Percentiles rank a stretch among this genome's conserved stretches.
These are phyloP conservation scores for Hygrocybe punicea DNA, from an alignment of 768 basidiomycete species.

Conservation along the genomic window DNA sequence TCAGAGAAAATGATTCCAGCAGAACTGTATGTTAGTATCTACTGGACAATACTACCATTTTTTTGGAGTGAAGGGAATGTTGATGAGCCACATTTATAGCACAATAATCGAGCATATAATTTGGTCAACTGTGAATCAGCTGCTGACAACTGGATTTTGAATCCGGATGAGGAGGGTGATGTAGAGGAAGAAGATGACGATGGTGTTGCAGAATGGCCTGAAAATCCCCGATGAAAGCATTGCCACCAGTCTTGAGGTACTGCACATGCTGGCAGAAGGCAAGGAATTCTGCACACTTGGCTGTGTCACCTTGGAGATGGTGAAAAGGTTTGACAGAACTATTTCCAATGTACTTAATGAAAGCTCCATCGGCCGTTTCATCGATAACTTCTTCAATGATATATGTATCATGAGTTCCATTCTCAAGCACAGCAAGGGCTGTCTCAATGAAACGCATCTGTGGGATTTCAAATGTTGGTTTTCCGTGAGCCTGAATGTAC, in stretches of 20 bases:
- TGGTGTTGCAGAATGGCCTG: too few species aligned
- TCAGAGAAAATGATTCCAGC: background rate
- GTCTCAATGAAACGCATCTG: slow-evolving; percentile 15
- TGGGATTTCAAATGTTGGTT: slow-evolving; percentile 13
- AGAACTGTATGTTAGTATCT: too few species aligned
- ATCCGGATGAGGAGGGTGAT: too few species aligned
- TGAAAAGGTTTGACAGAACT: slow-evolving; percentile 12
- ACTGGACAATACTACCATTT: too few species aligned
- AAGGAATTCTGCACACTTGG: slow-evolving; percentile 8
- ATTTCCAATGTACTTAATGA: slow-evolving; percentile 26
- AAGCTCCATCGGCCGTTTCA: slow-evolving; percentile 7
- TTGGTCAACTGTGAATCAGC: too few species aligned
- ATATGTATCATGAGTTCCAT: too few species aligned
- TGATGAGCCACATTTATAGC: too few species aligned
- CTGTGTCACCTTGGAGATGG: background rate
- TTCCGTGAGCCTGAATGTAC: background rate
- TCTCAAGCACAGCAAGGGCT: slow-evolving; percentile 9
- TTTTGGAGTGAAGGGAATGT: too few species aligned
- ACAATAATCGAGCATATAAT: too few species aligned
- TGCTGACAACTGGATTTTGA: too few species aligned
- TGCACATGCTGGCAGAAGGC: slow-evolving; percentile 19
- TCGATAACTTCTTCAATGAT: too few species aligned
- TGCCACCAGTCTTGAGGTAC: slow-evolving; percentile 14
- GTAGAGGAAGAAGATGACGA: too few species aligned
- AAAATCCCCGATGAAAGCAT: slow-evolving; percentile 20